Base-by-base conservation (phyloP, 495 filamentous ascomycete species). In the Annulohypoxylon bovei region DNA sequence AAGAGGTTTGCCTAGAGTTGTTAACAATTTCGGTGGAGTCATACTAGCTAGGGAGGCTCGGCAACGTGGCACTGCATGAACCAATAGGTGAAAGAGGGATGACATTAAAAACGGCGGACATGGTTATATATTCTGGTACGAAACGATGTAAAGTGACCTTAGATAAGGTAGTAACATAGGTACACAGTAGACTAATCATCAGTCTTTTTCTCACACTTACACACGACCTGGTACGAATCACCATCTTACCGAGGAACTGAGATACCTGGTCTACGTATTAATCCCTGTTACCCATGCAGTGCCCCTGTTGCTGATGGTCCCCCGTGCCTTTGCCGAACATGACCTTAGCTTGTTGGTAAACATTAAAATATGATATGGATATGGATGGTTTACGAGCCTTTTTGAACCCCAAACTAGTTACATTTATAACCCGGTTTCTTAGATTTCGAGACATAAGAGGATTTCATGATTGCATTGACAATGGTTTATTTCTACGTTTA, bases 61-160 rank as follows among this genome's bases (percentile, higher is more conserved):
- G 27, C 49, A 7, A 33, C 49, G 49, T 53, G 49, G 27, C 49
- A 53, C n/a, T 33, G 49, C 49, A 53, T 53, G 9, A 25, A n/a
- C 22, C 46, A 50, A 28, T 53, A 16, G 47, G 46, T 16, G n/a
- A 50, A 28, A 50, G 20, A 27, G 11, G 47, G 28, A 33, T 53
- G n/a, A 7, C 9, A 53, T 53, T 53, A 14, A 18, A 16, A 53
- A 50, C 23, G 1, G 49, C 27, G 16, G n/a, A 20, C 27, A 53
- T 53, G 28, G 49, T 32, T 25, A 53, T 53, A 53, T 7, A 7
- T n/a, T 20, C 49, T 33, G n/a, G 11, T 50, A 53, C 46, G 49
- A 53, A 53, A 22, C n/a, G 27, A 14, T 16, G 32, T 52, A 6
- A 22, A 28, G 47, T 11, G n/a, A 53, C n/a, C 33, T 20, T 8